phyloP scores from a whole-genome alignment of 2,329 filamentous ascomycete genomes.

The Sordariomycetes sp. region DNA sequence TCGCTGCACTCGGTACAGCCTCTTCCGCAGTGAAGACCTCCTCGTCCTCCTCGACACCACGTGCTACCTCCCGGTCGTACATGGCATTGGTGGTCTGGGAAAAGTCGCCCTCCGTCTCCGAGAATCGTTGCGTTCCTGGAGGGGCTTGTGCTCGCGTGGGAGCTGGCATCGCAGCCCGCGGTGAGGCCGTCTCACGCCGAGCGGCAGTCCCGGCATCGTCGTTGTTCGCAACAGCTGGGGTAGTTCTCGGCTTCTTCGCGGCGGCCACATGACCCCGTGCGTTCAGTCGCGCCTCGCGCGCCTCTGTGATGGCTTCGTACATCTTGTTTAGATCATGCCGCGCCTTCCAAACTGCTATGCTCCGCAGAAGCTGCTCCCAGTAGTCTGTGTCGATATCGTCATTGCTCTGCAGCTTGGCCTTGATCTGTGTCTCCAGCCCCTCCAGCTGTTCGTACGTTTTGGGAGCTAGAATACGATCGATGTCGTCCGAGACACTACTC shows the following conservation, averaged over 20 bases:
- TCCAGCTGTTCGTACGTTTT: slow-evolving; percentile 86
- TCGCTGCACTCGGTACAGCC: slow-evolving; percentile 48
- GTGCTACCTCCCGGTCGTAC: slow-evolving; percentile 87
- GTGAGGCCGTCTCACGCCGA: background rate
- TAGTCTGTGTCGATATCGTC: slow-evolving; percentile 95
- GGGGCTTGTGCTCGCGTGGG: slow-evolving; percentile 19
- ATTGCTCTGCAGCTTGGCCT: slow-evolving; percentile 74
- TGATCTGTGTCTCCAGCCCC: slow-evolving; percentile 77
- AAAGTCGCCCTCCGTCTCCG: slow-evolving; percentile 63
- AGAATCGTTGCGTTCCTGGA: slow-evolving; percentile 58
- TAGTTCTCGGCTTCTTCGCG: background rate
- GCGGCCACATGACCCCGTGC: slow-evolving; percentile 47
- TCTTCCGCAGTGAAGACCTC: slow-evolving; percentile 93
- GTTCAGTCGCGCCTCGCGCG: slow-evolving; percentile 56
- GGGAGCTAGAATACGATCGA: slow-evolving; percentile 76
- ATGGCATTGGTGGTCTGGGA: slow-evolving; percentile 80
- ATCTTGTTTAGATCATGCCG: slow-evolving; percentile 75
- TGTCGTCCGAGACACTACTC: slow-evolving; percentile 74
- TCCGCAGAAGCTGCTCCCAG: slow-evolving; percentile 87
- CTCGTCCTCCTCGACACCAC: slow-evolving; percentile 86
- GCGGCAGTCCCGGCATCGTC: background rate
- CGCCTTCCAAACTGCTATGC: slow-evolving; percentile 82
- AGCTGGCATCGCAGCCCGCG: background rate
- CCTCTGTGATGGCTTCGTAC: slow-evolving; percentile 65
- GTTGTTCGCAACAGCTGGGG: background rate